Conservation (phyloP, 305 asterid species). For the Fraxinus xanthoxyloides region DNA sequence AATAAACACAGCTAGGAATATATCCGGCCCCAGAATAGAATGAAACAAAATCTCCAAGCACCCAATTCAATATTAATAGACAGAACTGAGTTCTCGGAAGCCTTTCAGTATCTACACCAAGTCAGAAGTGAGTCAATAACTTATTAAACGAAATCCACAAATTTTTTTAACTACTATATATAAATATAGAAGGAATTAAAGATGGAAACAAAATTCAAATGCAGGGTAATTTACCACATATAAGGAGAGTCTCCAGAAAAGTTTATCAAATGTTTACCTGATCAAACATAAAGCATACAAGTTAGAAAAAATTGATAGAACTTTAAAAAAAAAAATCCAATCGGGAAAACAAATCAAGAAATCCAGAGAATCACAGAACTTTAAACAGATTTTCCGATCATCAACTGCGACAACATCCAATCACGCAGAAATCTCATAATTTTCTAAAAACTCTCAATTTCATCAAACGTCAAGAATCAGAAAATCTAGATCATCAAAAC, state of each 20-base stretch:
- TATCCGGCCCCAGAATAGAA: constrained; percentile 10
- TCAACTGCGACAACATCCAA: constrained; percentile 19
- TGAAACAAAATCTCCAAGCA: constrained; percentile 18
- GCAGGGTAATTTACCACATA: constrained; percentile 20
- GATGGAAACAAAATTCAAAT: constrained; percentile 15
- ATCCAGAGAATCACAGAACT: constrained; percentile 7
- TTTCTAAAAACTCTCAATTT: constrained; percentile 19
- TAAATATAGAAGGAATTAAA: not conserved
- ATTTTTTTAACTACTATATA: not conserved
- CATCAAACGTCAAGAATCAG: constrained; percentile 19
- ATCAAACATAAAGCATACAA: constrained; percentile 14
- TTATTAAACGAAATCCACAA: constrained; percentile 8
- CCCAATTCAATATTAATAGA: constrained; percentile 40
- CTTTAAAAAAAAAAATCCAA: not conserved
- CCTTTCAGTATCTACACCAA: constrained; percentile 35
- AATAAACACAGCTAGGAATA: constrained; percentile 13
- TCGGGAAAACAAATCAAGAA: not conserved
- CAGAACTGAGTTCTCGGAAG: constrained; percentile 37
- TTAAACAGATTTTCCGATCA: constrained; percentile 9
- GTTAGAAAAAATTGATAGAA: not conserved
- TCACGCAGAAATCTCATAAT: constrained; percentile 13
- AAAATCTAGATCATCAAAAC: constrained; percentile 25
- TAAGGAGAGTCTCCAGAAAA: constrained; percentile 23
- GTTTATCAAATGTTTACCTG: constrained; percentile 28
- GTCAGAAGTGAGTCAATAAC: constrained; percentile 14